Evolutionary conservation across 2,329 filamentous ascomycete genomes (phyloP), one percentile per base, ranked within the genome.

Genomic region (Teratosphaeria nubilosa): DNA sequence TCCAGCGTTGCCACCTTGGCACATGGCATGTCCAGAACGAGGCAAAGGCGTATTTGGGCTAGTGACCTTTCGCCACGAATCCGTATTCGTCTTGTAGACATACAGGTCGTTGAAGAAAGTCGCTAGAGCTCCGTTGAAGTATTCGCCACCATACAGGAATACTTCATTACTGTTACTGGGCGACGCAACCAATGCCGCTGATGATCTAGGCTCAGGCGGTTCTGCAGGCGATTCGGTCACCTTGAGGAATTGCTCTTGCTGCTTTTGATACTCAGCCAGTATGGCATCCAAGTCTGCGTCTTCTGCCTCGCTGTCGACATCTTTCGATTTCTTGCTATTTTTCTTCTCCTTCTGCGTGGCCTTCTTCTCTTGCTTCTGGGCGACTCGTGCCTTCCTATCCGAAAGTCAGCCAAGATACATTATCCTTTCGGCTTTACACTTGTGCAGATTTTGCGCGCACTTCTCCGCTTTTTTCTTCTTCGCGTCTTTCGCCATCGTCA

Each of bases 281-380:
- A 99, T 91, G 52, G 87, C 86, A 70, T 99, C 94, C 41, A 99
- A 82, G 74, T 97, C 94, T 14, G 94, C 86, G 66, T 96, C 91
- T 72, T 97, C 92, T 53, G 82, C 89, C 71, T 96, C 92, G 70
- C 89, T 92, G 72, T 91, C 91, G 72, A 90, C 77, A 53, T 88
- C 83, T 74, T 91, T 95, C 73, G 95, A 95, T 68, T 94, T 90
- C 59, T 82, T 82, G 64, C 83, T 78, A 31, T 60, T 59, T 30
- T 87, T 86, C 74, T 88, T 94, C 70, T 88, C 87, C 73, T 94
- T 88, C 76, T 95, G 95, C n/a, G 79, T 78, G 4, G 81, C 79
- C 56, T 79, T 77, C 57, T 80, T 80, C 56, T 78, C 80, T 63
- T 82, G 81, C 65, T 81, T 77, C 64, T 81, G 78, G 13, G 69